phyloP scores from a whole-genome alignment of 2,329 filamentous ascomycete species.

The Pseudogymnoascus verrucosus region DNA sequence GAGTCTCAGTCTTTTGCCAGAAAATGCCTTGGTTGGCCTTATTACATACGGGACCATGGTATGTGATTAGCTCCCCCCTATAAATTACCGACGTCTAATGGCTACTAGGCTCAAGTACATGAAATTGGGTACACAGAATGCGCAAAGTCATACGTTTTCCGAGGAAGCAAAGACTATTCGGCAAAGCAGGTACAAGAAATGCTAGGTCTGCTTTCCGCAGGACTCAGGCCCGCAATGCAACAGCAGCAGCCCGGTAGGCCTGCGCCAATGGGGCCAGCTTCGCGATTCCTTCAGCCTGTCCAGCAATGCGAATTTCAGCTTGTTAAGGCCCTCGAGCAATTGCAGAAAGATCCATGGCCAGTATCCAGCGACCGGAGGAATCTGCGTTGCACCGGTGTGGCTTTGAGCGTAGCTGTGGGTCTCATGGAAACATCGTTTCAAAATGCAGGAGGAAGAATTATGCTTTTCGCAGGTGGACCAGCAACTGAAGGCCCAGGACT shows the following conservation, averaged over 20 bases:
- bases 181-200: slow-evolving; percentile 99
- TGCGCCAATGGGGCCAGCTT: slow-evolving; percentile 68
- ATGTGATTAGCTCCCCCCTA: slow-evolving; percentile 23
- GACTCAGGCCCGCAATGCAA: slow-evolving; percentile 59
- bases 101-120: slow-evolving; percentile 74
- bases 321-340: slow-evolving; percentile 87
- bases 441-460: slow-evolving; percentile 88
- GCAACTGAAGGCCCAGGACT: slow-evolving; percentile 94
- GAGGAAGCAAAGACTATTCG: slow-evolving; percentile 95
- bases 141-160: slow-evolving; percentile 96
- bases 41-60: slow-evolving; percentile 93
- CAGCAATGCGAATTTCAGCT: slow-evolving; percentile 96
- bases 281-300: slow-evolving; percentile 87
- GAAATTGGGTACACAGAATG: slow-evolving; percentile 97
- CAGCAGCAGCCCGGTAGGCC: slow-evolving; percentile 69
- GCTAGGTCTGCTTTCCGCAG: slow-evolving; percentile 72
- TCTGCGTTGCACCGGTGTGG: slow-evolving; percentile 88
- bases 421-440: slow-evolving; percentile 91
- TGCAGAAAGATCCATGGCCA: slow-evolving; percentile 96
- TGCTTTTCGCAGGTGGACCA: slow-evolving; percentile 92
- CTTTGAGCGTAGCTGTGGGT: slow-evolving; percentile 89
- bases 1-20: slow-evolving; percentile 73
- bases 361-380: slow-evolving; percentile 88
- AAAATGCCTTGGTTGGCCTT: slow-evolving; percentile 72
- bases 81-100: slow-evolving; percentile 19